Evolutionary conservation across 495 filamentous ascomycete species (phyloP).

Genomic region (Hypomontagnella monticulosa): DNA sequence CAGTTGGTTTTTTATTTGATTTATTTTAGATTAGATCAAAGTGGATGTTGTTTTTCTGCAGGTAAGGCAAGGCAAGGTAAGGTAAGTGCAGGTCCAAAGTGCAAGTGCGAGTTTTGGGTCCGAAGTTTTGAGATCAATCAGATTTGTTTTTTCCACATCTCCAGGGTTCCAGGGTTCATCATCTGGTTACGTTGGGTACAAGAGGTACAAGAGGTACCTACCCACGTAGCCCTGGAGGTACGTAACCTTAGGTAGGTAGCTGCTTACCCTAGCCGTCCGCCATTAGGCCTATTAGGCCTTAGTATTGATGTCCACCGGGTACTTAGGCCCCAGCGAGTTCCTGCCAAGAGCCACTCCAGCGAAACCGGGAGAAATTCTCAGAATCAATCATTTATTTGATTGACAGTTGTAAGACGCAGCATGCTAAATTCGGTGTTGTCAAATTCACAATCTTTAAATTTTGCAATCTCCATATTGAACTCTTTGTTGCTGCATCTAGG

Average conservation of each 20-base stretch:
- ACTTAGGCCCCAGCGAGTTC: too few species aligned
- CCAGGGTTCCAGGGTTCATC: constrained; percentile 13
- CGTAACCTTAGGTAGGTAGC: too few species aligned
- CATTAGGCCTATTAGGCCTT: too few species aligned
- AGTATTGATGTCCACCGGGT: too few species aligned
- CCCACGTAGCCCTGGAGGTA: too few species aligned
- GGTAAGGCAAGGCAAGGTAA: too few species aligned
- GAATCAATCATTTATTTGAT: constrained; percentile 4
- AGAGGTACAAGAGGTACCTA: too few species aligned
- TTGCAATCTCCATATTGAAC: too few species aligned
- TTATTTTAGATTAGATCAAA: neutral
- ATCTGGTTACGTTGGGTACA: neutral
- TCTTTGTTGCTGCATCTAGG: too few species aligned
- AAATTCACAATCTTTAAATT: too few species aligned
- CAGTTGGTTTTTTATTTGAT: constrained; percentile 4
- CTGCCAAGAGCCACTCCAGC: constrained; percentile 20
- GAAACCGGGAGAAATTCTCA: constrained; percentile 47
- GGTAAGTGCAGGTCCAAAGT: neutral
- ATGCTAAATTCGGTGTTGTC: neutral
- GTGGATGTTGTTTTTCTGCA: constrained; percentile 13
- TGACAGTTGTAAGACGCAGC: neutral
- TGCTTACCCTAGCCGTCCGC: too few species aligned
- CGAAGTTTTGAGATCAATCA: constrained; percentile 22
- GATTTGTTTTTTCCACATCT: constrained; percentile 18
- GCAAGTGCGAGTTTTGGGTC: constrained; percentile 28